These are phyloP conservation scores for Rhynchospora tenuis DNA, from an alignment of 176 grass and related monocot genomes.

Conservation along the genomic window DNA sequence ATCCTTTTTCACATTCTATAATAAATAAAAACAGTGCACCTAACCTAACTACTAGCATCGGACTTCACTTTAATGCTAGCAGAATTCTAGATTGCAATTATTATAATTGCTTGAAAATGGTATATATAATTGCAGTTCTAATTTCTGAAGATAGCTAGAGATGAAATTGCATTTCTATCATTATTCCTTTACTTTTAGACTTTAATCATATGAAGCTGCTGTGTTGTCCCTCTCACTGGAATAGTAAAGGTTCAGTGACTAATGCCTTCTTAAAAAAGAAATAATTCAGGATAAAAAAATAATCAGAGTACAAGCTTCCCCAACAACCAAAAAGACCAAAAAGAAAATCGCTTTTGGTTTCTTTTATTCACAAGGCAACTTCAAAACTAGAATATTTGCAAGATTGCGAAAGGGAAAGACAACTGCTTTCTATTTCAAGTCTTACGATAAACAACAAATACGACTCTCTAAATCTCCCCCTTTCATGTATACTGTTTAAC, in stretches of 20 bases:
- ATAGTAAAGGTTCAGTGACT: not conserved
- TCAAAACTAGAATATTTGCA: not conserved
- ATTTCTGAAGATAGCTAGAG: not conserved
- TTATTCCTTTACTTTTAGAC: not conserved
- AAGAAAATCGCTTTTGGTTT: not conserved
- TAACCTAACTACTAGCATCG: not conserved
- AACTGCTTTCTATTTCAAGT: not conserved
- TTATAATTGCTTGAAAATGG: not conserved
- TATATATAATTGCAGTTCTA: not conserved
- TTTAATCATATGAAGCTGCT: not conserved
- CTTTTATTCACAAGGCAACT: not conserved
- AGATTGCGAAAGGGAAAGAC: constrained; percentile 5
- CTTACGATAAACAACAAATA: not conserved
- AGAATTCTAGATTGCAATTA: not conserved
- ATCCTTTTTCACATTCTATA: not conserved
- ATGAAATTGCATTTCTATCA: not conserved
- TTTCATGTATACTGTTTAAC: not conserved
- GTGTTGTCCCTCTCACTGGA: not conserved
- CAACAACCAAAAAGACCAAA: constrained; percentile 10
- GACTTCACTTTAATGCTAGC: not conserved
- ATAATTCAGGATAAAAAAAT: not conserved
- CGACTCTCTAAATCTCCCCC: not conserved
- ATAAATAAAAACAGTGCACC: not conserved
- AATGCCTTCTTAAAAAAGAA: not conserved
- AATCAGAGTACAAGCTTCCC: not conserved